phyloP scores from a whole-genome alignment of 768 basidiomycete genomes.

The Leccinum boreale region DNA sequence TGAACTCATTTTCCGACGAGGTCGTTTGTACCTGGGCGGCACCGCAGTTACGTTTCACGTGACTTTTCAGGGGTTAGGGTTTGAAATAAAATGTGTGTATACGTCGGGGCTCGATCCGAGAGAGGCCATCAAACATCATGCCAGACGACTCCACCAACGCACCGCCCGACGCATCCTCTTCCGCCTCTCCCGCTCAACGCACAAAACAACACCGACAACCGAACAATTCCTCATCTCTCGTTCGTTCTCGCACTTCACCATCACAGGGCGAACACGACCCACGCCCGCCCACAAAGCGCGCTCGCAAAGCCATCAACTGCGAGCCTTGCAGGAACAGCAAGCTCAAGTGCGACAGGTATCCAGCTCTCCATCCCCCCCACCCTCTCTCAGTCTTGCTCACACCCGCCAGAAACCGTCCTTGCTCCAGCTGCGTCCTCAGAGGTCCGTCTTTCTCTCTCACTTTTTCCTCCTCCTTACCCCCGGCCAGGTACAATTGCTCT shows the following conservation, averaged over 20 bases:
- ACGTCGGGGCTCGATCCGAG: conserved; percentile 26
- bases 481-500: conserved; percentile 68
- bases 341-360: conserved; percentile 84
- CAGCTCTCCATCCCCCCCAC: neutral
- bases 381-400: neutral
- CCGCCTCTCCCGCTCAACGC: conserved; percentile 14
- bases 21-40: neutral
- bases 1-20: neutral
- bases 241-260: conserved; percentile 44
- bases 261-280: conserved; percentile 57
- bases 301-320: conserved; percentile 86
- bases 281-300: conserved; percentile 74
- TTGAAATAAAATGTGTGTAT: conserved; percentile 16
- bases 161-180: conserved; percentile 8
- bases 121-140: conserved; percentile 24
- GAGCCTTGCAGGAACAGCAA: conserved; percentile 86
- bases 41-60: conserved; percentile 18
- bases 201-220: conserved; percentile 16
- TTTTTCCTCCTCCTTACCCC: conserved; percentile 14
- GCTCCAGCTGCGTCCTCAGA: conserved; percentile 81
- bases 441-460: conserved; percentile 41
- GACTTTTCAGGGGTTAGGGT: conserved; percentile 23
- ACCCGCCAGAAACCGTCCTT: conserved; percentile 69
- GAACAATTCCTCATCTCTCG: conserved; percentile 30
- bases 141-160: conserved; percentile 29